Evolutionary conservation across 2,329 filamentous ascomycete genomes (phyloP).

Genomic region (Pseudocercospora fuligena): DNA sequence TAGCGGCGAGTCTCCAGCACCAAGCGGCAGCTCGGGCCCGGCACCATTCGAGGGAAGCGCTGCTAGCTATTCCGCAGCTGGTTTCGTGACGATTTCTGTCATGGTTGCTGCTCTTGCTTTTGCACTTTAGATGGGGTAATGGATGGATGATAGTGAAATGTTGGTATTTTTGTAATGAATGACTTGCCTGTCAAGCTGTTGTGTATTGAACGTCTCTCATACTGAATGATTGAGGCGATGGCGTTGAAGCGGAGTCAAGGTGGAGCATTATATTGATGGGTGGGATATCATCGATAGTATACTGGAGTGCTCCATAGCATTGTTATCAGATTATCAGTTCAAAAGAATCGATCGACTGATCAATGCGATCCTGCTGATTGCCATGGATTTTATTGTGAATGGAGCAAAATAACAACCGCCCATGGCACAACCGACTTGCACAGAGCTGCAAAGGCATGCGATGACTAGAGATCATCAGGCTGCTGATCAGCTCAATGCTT

Average conservation of each 20-base stretch:
- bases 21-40: slow-evolving; percentile 21
- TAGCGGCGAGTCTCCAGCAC: slow-evolving; percentile 3
- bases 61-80: slow-evolving; percentile 15
- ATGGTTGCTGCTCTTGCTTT: slow-evolving; percentile 33
- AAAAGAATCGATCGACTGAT: no score
- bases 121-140: slow-evolving; percentile 25
- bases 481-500: not conserved
- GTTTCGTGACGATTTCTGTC: slow-evolving; percentile 25
- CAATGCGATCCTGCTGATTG: no score
- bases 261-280: not conserved
- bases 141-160: slow-evolving; percentile 6
- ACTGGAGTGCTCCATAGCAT: slow-evolving; percentile 15
- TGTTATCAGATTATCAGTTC: no score
- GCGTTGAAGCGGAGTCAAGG: not conserved
- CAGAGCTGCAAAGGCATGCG: no score
- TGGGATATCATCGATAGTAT: slow-evolving; percentile 10
- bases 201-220: not conserved
- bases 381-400: no score
- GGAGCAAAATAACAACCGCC: no score
- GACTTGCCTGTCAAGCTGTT: not conserved
- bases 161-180: slow-evolving; percentile 8
- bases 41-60: slow-evolving; percentile 28
- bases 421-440: no score
- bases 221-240: not conserved
- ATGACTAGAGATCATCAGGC: no score